These are phyloP conservation scores for Garcia nutans DNA, from an alignment of 345 rosid species.

Conservation along the genomic window DNA sequence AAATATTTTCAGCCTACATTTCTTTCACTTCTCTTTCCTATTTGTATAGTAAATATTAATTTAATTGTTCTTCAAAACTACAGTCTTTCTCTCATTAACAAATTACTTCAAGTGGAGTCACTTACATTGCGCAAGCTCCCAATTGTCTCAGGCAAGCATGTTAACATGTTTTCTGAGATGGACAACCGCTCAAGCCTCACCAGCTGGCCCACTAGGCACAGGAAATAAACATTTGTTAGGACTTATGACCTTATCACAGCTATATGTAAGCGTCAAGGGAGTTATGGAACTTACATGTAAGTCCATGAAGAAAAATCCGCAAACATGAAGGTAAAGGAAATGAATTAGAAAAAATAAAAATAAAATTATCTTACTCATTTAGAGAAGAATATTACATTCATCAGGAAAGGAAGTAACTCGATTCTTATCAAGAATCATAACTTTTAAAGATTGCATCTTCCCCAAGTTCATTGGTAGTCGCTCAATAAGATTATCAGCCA, in stretches of 20 bases:
- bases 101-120: slow-evolving; percentile 9
- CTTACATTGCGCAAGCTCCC: slow-evolving; percentile 96
- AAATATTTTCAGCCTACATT: background rate
- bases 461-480: slow-evolving; percentile 77
- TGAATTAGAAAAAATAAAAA: background rate
- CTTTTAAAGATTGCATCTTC: slow-evolving; percentile 81
- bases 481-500: slow-evolving; percentile 67
- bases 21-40: background rate
- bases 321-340: slow-evolving; percentile 19
- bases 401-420: slow-evolving; percentile 73
- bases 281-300: slow-evolving; percentile 14
- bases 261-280: background rate
- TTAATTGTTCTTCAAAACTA: background rate
- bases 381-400: slow-evolving; percentile 70
- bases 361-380: slow-evolving; percentile 29
- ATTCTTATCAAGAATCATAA: slow-evolving; percentile 84
- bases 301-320: slow-evolving; percentile 16
- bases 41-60: background rate
- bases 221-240: slow-evolving; percentile 15
- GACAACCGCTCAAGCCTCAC: slow-evolving; percentile 84
- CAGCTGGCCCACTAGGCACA: slow-evolving; percentile 80
- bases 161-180: slow-evolving; percentile 66
- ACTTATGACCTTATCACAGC: background rate
- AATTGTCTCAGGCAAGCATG: slow-evolving; percentile 78
- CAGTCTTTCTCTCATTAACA: background rate